A percentile compares a stretch with the other conserved stretches of the same genome.
phyloP scores from a whole-genome alignment of 345 rosid species.

The Gossypium mustelinum region DNA sequence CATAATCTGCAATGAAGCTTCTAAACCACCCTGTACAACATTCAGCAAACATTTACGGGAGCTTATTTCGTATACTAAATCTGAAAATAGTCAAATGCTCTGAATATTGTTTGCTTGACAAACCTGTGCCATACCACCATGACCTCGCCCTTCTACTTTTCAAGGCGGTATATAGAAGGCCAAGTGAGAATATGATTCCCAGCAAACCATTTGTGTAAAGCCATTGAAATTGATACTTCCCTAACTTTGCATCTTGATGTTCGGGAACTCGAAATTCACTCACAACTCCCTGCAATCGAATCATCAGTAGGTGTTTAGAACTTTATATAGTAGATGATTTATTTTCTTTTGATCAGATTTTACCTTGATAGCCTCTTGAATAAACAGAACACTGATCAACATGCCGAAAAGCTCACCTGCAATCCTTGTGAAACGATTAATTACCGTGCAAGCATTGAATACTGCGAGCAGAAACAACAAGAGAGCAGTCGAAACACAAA shows the following conservation, averaged over 20 bases:
- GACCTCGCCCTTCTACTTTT: conserved; percentile 76
- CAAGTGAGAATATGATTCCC: conserved; percentile 65
- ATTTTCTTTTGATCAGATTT: neutral
- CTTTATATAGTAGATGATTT: neutral
- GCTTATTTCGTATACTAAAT: neutral
- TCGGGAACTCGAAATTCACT: conserved; percentile 51
- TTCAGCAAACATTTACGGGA: neutral
- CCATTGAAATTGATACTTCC: conserved; percentile 58
- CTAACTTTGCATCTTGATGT: conserved; percentile 35
- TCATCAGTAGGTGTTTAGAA: neutral
- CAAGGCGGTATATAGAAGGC: conserved; percentile 57
- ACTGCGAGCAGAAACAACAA: conserved; percentile 64
- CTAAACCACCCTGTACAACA: conserved; percentile 44
- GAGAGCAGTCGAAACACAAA: conserved; percentile 84
- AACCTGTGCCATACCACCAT: conserved; percentile 71
- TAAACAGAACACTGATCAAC: conserved; percentile 68
- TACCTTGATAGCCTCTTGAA: conserved; percentile 76
- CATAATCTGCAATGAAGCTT: conserved; percentile 74
- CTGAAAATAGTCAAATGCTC: neutral
- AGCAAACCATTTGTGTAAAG: conserved; percentile 65
- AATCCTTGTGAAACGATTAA: conserved; percentile 71
- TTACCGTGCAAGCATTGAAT: conserved; percentile 51
- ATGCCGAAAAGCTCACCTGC: conserved; percentile 88
- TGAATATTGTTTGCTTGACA: conserved; percentile 12
- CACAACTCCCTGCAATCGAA: conserved; percentile 53